Percentiles rank a stretch among this genome's conserved stretches.
Evolutionary conservation across 2,329 filamentous ascomycete genomes (phyloP).

Genomic region (Cryphonectria carpinicola): DNA sequence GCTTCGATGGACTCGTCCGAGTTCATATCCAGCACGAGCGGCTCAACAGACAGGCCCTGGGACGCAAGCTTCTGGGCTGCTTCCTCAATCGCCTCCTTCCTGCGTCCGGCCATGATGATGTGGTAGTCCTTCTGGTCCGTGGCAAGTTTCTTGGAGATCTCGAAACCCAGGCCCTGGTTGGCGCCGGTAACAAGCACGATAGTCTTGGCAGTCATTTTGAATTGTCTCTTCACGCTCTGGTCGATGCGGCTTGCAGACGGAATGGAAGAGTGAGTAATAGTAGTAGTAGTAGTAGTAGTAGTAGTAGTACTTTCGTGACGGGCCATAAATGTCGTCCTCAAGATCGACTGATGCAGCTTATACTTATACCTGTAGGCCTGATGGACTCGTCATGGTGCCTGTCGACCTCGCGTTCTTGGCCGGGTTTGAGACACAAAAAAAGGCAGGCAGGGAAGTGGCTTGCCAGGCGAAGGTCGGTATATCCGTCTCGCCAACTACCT

Average conservation of each 20-base stretch:
- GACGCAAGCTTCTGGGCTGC: slow-evolving; percentile 39
- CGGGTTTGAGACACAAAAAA: background rate
- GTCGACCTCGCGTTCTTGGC: background rate
- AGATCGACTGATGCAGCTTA: background rate
- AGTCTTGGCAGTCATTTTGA: slow-evolving; percentile 22
- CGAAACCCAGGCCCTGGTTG: slow-evolving; percentile 49
- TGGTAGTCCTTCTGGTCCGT: slow-evolving; percentile 42
- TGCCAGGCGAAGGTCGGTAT: background rate
- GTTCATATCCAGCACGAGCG: slow-evolving; percentile 47
- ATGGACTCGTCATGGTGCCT: background rate
- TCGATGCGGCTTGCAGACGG: background rate
- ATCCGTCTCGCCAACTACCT: background rate
- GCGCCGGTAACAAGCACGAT: slow-evolving; percentile 44
- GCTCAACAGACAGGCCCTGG: slow-evolving; percentile 38
- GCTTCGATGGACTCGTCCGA: slow-evolving; percentile 45
- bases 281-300: background rate
- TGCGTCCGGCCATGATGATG: slow-evolving; percentile 44
- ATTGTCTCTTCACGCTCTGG: slow-evolving; percentile 4
- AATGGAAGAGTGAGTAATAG: background rate
- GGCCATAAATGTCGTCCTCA: background rate
- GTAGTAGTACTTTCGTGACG: background rate
- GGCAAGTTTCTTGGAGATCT: slow-evolving; percentile 44
- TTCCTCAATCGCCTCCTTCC: slow-evolving; percentile 38
- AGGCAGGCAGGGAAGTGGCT: background rate
- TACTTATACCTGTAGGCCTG: background rate